Evolutionary conservation across 176 grass and related monocot genomes (phyloP), one percentile per base, ranked within the genome.

Genomic region (Eragrostis nindensis): DNA sequence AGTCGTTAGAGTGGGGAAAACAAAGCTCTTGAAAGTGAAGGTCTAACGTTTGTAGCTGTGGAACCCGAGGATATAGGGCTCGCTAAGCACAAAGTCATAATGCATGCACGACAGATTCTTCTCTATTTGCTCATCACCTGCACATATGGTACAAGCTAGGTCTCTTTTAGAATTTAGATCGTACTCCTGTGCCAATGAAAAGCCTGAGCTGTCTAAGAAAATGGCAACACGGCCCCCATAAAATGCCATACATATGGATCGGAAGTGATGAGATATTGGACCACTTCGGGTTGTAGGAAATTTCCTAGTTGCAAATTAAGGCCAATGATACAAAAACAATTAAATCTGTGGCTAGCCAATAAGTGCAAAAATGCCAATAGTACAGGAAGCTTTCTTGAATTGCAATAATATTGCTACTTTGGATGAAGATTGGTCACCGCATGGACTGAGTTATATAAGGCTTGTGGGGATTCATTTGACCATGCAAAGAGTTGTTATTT

Each of bases 1-100:
- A 44, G 59, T 85, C 21, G 39, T 57, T 89, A 71, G 45, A 79
- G 49, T 78, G 74, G 87, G 74, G 60, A 68, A 90, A 68, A 65
- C 49, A 90, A 82, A 77, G 83, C 73, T 78, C 49, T 15, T 78
- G 43, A 86, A 86, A 90, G 88, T 83, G 49, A 83, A 68, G 32
- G 83, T 66, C 66, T 77, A 81, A 45, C 29, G n/a, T 40, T 80
- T 40, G 40, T 78, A 86, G 81, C 70, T 72, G 36, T 54, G 70
- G 43, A 63, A 21, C 81, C 62, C 81, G 43, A 84, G 32, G 81
- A 32, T 75, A n/a, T 76, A 77, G 82, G 82, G 52, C 21, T 82
- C 66, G 83, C 61, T 68, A 82, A 86, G 74, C 83, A 54, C 74
- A 60, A 86, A 54, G 88, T 60, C 60, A 78, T 14, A 42, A 85